phyloP scores from a whole-genome alignment of 2,329 filamentous ascomycete species.

The Aspergillus udagawae region DNA sequence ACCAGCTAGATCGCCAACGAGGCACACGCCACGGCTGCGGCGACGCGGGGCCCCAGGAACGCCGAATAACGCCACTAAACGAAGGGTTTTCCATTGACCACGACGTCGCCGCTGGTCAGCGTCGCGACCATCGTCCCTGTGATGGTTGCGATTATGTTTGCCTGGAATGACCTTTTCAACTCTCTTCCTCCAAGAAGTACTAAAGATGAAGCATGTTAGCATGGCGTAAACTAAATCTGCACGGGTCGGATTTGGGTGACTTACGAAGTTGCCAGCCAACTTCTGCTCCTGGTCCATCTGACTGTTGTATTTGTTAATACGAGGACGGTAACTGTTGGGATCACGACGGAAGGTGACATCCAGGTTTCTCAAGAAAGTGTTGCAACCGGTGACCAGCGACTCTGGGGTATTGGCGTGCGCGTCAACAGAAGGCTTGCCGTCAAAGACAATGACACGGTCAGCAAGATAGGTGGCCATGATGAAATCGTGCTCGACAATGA shows the following conservation, averaged over 20 bases:
- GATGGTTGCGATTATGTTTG: constrained; percentile 36
- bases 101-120: constrained; percentile 32
- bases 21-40: constrained; percentile 24
- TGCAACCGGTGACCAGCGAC: constrained; percentile 91
- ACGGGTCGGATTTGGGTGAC: constrained; percentile 31
- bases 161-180: constrained; percentile 61
- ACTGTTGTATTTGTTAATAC: constrained; percentile 96
- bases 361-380: constrained; percentile 91
- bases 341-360: constrained; percentile 99
- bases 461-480: constrained; percentile 85
- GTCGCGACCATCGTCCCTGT: constrained; percentile 33
- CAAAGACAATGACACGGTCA: constrained; percentile 97
- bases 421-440: constrained; percentile 84
- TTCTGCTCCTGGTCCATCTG: constrained; percentile 99
- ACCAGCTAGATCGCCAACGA: constrained; percentile 54
- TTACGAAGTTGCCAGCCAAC: constrained; percentile 81
- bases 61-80: constrained; percentile 40
- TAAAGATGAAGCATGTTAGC: constrained; percentile 30
- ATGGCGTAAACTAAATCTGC: neutral
- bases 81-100: constrained; percentile 29
- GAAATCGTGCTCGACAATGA: constrained; percentile 99
- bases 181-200: constrained; percentile 94
- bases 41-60: constrained; percentile 40
- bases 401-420: constrained; percentile 86
- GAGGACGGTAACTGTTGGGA: constrained; percentile 89